A percentile compares a stretch with the other conserved stretches of the same genome.
These are phyloP conservation scores for Phalaenopsis hybrid DNA, from an alignment of 116 monocot species.

Conservation along the genomic window DNA sequence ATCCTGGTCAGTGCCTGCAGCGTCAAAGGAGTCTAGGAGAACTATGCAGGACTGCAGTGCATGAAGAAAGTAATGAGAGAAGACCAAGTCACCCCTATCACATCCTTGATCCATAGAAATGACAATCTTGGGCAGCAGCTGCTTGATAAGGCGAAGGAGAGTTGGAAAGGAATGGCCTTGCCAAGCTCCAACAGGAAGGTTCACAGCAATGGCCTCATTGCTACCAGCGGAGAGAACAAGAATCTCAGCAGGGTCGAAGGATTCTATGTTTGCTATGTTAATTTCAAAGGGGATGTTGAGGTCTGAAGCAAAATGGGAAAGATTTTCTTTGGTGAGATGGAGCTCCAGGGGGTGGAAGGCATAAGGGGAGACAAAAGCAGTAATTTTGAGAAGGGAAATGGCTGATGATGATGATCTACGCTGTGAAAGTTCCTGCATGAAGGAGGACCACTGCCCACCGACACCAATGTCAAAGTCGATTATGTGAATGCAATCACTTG, in stretches of 20 bases:
- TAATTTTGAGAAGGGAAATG: constrained; percentile 41
- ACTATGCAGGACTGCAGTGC: constrained; percentile 49
- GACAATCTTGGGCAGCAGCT: constrained; percentile 67
- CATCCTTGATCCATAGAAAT: constrained; percentile 67
- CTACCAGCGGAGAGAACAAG: constrained; percentile 25
- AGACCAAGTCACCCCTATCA: constrained; percentile 52
- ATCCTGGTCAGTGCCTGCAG: constrained; percentile 37
- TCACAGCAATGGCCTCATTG: constrained; percentile 65
- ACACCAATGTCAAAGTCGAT: constrained; percentile 43
- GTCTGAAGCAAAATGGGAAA: constrained; percentile 62
- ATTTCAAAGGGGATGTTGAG: constrained; percentile 70
- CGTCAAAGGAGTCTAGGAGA: constrained; percentile 79
- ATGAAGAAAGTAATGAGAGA: constrained; percentile 55
- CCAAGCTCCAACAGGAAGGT: constrained; percentile 44
- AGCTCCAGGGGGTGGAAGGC: constrained; percentile 66
- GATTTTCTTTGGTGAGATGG: constrained; percentile 57
- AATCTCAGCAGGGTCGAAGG: constrained; percentile 51
- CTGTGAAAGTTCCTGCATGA: constrained; percentile 54
- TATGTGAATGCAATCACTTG: constrained; percentile 25
- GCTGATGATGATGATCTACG: constrained; percentile 16
- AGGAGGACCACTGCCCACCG: constrained; percentile 51
- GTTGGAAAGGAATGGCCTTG: constrained; percentile 21
- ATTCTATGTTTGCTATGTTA: constrained; percentile 34
- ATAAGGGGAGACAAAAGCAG: constrained; percentile 47
- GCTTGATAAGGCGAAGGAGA: constrained; percentile 69